Conservation (phyloP, 208 protist genomes). For the Leishmania major region DNA sequence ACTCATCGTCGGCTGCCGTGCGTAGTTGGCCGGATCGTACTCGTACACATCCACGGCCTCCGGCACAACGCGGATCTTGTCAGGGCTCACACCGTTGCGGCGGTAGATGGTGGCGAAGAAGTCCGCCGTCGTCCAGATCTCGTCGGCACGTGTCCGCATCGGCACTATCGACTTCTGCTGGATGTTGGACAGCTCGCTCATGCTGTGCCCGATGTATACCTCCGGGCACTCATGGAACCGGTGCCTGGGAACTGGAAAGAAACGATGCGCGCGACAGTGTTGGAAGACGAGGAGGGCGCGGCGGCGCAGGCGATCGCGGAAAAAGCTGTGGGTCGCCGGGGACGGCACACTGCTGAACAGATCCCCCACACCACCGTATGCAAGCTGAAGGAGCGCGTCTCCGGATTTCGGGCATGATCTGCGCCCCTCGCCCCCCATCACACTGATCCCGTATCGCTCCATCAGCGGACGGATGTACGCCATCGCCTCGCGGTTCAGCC, state of each 20-base stretch:
- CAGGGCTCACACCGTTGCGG: constrained; percentile 22
- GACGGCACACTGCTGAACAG: neutral
- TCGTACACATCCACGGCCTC: constrained; percentile 56
- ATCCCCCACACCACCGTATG: constrained; percentile 5
- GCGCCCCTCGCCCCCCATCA: neutral
- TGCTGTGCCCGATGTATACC: constrained; percentile 35
- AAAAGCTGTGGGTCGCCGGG: neutral
- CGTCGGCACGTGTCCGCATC: constrained; percentile 20
- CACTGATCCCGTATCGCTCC: constrained; percentile 38
- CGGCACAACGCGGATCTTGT: constrained; percentile 44
- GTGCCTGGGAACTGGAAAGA: neutral
- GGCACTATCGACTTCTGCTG: constrained; percentile 16
- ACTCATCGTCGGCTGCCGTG: constrained; percentile 8
- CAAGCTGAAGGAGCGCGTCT: constrained; percentile 10
- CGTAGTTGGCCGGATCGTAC: constrained; percentile 42
- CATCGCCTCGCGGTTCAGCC: constrained; percentile 35
- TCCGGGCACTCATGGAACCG: neutral
- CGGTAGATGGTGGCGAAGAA: constrained; percentile 55
- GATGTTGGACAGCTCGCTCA: constrained; percentile 58
- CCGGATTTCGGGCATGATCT: neutral
- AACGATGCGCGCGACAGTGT: constrained; percentile 24
- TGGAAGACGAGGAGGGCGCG: constrained; percentile 24
- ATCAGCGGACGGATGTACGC: constrained; percentile 42
- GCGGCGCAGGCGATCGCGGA: neutral
- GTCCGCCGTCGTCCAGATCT: constrained; percentile 59